Percentiles rank a stretch among this genome's conserved stretches.
Evolutionary conservation across 345 rosid genomes (phyloP).

Genomic region (sweet orange (Citrus sinensis)): DVS_A1.0 CM039169.1:5697501-5698000

Average conservation of each 20-base stretch:
- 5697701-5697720: conserved; percentile 94
- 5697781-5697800: conserved; percentile 90
- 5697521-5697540: too few species aligned
- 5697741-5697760: conserved; percentile 74
- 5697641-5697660: not conserved
- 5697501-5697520: too few species aligned
- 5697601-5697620: not conserved
- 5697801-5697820: conserved; percentile 12
- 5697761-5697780: conserved; percentile 76
- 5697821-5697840: not conserved
- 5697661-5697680: not conserved
- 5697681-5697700: conserved; percentile 53
- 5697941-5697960: not conserved
- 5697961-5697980: not conserved
- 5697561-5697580: not conserved
- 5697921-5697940: not conserved
- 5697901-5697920: not conserved
- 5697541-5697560: too few species aligned
- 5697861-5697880: not conserved
- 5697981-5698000: not conserved
- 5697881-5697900: not conserved
- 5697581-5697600: not conserved
- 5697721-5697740: conserved; percentile 99
- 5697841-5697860: not conserved
- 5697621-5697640: not conserved